phyloP scores from a whole-genome alignment of 129 eudicot genomes.

The Solidago caesia region DNA sequence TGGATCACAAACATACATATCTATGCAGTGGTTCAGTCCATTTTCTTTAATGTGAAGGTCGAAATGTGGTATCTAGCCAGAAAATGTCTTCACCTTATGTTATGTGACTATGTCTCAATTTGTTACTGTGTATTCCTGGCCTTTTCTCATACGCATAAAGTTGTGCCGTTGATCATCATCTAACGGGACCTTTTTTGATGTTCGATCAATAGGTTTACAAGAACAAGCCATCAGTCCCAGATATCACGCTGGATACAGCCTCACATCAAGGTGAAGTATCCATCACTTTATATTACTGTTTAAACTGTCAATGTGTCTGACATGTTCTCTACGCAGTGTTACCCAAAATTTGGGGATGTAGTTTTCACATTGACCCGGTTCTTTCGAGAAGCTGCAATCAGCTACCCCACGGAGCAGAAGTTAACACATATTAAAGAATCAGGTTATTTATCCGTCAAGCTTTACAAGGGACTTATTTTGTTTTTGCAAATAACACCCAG shows the following conservation, averaged over 20 bases:
- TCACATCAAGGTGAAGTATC: conserved; percentile 61
- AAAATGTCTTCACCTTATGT: neutral
- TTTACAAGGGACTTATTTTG: neutral
- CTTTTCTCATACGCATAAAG: neutral
- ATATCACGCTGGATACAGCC: conserved; percentile 96
- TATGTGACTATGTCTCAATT: neutral
- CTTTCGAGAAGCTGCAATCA: conserved; percentile 63
- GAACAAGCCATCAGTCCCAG: conserved; percentile 75
- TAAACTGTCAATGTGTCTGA: conserved; percentile 11
- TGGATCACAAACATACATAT: too few species aligned
- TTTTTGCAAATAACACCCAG: neutral
- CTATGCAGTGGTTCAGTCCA: neutral
- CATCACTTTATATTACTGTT: neutral
- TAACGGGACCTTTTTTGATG: conserved; percentile 18
- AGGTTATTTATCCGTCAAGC: conserved; percentile 39
- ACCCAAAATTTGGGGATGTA: conserved; percentile 88
- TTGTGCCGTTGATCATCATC: conserved; percentile 6
- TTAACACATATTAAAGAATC: conserved; percentile 38
- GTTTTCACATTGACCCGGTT: conserved; percentile 84
- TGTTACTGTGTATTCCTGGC: neutral
- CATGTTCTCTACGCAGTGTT: conserved; percentile 57
- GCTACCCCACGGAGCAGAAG: conserved; percentile 51
- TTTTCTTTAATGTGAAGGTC: neutral
- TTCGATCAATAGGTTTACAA: conserved; percentile 56
- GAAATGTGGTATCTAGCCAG: neutral